phyloP scores from a whole-genome alignment of 2,329 filamentous ascomycete genomes.

The Fusarium nygamai region DNA sequence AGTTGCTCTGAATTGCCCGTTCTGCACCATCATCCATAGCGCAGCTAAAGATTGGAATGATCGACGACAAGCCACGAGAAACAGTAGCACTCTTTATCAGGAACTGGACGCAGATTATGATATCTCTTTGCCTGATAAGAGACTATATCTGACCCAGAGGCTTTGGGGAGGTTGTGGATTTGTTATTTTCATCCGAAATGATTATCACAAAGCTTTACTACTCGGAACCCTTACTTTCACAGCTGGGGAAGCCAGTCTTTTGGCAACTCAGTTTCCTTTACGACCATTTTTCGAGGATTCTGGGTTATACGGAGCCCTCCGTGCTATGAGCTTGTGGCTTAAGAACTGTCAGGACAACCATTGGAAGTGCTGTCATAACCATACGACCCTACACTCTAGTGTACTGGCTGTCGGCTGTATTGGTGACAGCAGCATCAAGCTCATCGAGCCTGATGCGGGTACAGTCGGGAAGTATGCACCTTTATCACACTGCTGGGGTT shows the following conservation, averaged over 20 bases:
- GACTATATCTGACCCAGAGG: not conserved
- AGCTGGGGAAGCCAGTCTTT: accelerated
- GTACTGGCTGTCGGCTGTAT: not conserved
- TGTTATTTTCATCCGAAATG: accelerated
- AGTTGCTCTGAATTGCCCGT: not conserved
- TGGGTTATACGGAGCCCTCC: accelerated
- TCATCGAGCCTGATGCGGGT: not conserved
- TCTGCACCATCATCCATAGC: not conserved
- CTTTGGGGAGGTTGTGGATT: accelerated
- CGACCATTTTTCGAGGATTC: not conserved
- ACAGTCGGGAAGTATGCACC: not conserved
- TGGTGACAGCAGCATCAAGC: not conserved
- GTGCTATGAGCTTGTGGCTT: not conserved
- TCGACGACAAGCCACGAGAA: not conserved
- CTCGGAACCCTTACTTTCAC: accelerated
- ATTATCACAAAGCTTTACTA: accelerated
- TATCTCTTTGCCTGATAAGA: accelerated
- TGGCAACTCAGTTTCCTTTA: accelerated
- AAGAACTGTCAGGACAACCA: not conserved
- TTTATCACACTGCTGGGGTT: not conserved
- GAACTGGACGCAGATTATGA: accelerated
- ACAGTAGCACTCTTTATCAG: accelerated
- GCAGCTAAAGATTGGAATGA: not conserved
- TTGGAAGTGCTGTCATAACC: accelerated
- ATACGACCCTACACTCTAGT: accelerated